Evolutionary conservation across 441 rosid species (phyloP).

Genomic region (Gossypium gossypioides): DNA sequence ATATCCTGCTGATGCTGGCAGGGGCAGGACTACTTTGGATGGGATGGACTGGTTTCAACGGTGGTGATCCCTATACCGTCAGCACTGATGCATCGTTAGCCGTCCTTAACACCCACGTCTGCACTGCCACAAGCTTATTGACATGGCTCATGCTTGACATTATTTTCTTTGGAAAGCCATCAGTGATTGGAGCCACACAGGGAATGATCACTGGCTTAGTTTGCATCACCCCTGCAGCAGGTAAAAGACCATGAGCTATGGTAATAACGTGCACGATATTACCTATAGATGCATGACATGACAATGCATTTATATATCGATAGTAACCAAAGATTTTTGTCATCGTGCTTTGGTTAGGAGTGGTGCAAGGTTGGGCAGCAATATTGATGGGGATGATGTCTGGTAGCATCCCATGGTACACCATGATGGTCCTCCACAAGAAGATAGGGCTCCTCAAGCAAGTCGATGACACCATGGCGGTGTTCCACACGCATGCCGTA

Average conservation of each 20-base stretch:
- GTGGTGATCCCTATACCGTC: slow-evolving; percentile 41
- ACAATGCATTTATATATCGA: neutral
- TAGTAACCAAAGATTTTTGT: neutral
- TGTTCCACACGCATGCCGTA: slow-evolving; percentile 62
- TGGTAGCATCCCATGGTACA: slow-evolving; percentile 61
- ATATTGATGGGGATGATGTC: slow-evolving; percentile 49
- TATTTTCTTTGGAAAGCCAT: slow-evolving; percentile 48
- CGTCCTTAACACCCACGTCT: slow-evolving; percentile 55
- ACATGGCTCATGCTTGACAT: slow-evolving; percentile 56
- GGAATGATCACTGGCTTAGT: slow-evolving; percentile 70
- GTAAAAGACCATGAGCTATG: slow-evolving; percentile 13
- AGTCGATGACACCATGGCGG: slow-evolving; percentile 59
- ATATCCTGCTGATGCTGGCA: slow-evolving; percentile 49
- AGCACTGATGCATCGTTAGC: slow-evolving; percentile 43
- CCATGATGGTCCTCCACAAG: slow-evolving; percentile 63
- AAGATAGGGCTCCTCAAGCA: slow-evolving; percentile 40
- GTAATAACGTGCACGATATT: neutral
- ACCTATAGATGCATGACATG: neutral
- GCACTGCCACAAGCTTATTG: slow-evolving; percentile 56
- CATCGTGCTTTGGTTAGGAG: slow-evolving; percentile 26
- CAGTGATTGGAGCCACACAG: slow-evolving; percentile 53
- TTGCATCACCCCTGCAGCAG: slow-evolving; percentile 59
- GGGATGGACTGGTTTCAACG: slow-evolving; percentile 68
- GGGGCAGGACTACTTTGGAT: slow-evolving; percentile 64
- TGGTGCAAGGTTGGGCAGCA: slow-evolving; percentile 73